These are phyloP conservation scores for Metarhizium sp. DNA, from an alignment of 2,329 filamentous ascomycete species.

Conservation along the genomic window DNA sequence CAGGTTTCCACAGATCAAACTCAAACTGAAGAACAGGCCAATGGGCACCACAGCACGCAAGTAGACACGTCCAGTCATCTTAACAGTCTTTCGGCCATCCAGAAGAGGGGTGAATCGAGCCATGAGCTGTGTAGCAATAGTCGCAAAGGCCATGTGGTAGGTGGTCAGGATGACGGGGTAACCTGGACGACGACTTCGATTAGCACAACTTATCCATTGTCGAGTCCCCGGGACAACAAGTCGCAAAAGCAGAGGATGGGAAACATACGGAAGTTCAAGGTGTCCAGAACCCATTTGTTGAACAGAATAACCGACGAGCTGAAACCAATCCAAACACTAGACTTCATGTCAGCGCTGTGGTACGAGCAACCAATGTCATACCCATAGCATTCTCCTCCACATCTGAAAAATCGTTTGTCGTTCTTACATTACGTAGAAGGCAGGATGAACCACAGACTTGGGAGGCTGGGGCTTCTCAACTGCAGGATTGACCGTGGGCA, in stretches of 20 bases:
- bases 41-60: conserved; percentile 90
- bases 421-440: conserved; percentile 70
- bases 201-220: neutral
- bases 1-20: conserved; percentile 91
- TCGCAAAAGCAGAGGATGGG: neutral
- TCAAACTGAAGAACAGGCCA: conserved; percentile 90
- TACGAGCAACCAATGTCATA: neutral
- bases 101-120: conserved; percentile 83
- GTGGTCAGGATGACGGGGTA: conserved; percentile 80
- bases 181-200: conserved; percentile 28
- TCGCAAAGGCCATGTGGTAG: conserved; percentile 92
- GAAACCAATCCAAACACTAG: conserved; percentile 84
- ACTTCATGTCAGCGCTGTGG: neutral
- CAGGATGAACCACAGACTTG: conserved; percentile 62
- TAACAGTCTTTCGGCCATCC: conserved; percentile 89
- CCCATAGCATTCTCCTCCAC: neutral
- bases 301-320: conserved; percentile 94
- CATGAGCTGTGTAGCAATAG: conserved; percentile 86
- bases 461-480: conserved; percentile 60
- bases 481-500: conserved; percentile 74
- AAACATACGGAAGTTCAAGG: conserved; percentile 58
- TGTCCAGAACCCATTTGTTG: conserved; percentile 97
- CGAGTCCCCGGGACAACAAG: neutral
- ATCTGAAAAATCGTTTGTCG: neutral
- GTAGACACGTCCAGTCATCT: conserved; percentile 94